These are phyloP conservation scores for Macrophomina tecta DNA, from an alignment of 2,329 filamentous ascomycete genomes.

Conservation along the genomic window DNA sequence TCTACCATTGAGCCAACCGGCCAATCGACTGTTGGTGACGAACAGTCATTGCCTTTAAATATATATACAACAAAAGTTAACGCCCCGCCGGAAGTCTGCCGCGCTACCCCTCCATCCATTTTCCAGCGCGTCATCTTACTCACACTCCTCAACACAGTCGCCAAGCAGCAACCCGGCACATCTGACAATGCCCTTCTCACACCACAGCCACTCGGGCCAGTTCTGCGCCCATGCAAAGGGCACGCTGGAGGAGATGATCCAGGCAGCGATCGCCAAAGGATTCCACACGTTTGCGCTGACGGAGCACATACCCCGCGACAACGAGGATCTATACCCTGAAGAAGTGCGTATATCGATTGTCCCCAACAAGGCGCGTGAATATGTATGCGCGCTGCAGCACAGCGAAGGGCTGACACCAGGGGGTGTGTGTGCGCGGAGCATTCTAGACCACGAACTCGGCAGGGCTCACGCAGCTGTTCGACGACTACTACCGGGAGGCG, in stretches of 20 bases:
- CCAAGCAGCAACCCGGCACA: not conserved
- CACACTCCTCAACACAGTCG: not conserved
- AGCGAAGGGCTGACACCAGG: conserved; percentile 7
- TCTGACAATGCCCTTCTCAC: conserved; percentile 84
- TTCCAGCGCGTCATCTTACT: not conserved
- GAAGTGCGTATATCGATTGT: conserved; percentile 63
- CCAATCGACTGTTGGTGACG: not conserved
- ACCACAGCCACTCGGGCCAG: conserved; percentile 97
- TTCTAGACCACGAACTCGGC: conserved; percentile 31
- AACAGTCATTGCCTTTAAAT: too few species aligned
- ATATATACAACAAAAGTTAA: not conserved
- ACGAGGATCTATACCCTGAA: conserved; percentile 87
- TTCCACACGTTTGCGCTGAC: conserved; percentile 87
- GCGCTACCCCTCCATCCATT: not conserved
- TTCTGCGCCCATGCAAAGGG: conserved; percentile 94
- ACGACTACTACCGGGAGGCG: conserved; percentile 78
- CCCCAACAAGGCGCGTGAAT: not conserved
- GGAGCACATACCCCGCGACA: conserved; percentile 89
- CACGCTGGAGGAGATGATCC: conserved; percentile 81
- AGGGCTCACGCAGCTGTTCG: conserved; percentile 58
- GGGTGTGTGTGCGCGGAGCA: not conserved
- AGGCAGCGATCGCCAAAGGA: conserved; percentile 75
- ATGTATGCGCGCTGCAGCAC: not conserved
- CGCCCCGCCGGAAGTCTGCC: not conserved
- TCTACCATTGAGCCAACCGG: conserved; percentile 30